Conservation (phyloP, 2,329 filamentous ascomycete genomes). For the Torrubiella hemipterigena region DNA sequence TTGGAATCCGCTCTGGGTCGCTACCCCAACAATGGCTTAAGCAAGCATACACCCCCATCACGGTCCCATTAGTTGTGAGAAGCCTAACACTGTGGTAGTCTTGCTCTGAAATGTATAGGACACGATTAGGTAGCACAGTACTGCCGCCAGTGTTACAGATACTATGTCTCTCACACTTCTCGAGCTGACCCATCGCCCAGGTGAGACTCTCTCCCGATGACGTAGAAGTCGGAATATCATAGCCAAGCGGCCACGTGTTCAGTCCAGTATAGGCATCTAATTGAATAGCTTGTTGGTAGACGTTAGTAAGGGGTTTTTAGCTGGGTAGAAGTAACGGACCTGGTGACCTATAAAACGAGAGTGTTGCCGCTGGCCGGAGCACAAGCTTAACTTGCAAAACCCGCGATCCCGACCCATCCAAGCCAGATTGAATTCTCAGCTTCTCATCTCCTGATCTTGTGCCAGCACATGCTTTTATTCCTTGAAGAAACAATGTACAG, state of each 20-base stretch:
- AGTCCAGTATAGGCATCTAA: neutral
- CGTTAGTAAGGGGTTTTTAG: neutral
- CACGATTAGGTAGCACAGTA: neutral
- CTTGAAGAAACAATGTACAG: neutral
- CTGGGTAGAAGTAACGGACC: neutral
- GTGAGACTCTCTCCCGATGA: neutral
- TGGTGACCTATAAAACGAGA: neutral
- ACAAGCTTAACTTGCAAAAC: neutral
- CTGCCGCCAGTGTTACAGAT: neutral
- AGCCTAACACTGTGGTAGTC: neutral
- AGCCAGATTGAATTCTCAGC: neutral
- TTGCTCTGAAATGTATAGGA: neutral
- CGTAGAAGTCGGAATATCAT: neutral
- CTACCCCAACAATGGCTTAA: neutral
- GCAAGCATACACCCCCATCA: neutral
- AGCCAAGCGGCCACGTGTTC: neutral
- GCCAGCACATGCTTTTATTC: neutral
- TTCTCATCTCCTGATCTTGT: neutral
- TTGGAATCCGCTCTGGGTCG: neutral
- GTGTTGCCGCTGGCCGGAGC: neutral
- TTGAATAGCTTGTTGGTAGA: neutral
- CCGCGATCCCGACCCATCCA: neutral
- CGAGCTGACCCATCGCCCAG: neutral
- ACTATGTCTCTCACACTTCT: neutral
- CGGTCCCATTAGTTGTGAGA: neutral